These are phyloP conservation scores for Diaporthe humulicola DNA, from an alignment of 2,329 filamentous ascomycete species.

Conservation along the genomic window DNA sequence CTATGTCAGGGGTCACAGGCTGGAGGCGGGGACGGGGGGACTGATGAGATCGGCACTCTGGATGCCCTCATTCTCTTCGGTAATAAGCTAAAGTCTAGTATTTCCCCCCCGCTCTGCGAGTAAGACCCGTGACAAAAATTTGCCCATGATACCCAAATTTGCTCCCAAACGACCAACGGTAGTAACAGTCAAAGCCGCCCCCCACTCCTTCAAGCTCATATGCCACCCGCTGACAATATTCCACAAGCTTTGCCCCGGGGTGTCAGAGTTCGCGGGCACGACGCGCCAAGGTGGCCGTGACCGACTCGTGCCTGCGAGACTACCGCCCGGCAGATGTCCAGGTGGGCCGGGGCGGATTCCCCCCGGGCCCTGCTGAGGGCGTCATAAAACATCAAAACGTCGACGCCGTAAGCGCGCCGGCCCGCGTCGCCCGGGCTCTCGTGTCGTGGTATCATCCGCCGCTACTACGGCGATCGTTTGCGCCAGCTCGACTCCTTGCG, in stretches of 20 bases:
- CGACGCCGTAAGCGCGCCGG: slow-evolving; percentile 12
- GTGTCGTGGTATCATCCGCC: background rate
- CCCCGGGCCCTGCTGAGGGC: background rate
- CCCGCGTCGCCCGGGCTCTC: background rate
- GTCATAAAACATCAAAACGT: slow-evolving; percentile 14
- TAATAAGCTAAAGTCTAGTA: slow-evolving; percentile 22
- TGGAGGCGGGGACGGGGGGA: background rate
- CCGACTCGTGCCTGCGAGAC: slow-evolving; percentile 9
- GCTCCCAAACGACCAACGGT: background rate
- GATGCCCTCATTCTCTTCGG: slow-evolving; percentile 15
- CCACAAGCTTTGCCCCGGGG: background rate
- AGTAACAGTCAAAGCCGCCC: background rate
- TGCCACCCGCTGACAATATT: background rate
- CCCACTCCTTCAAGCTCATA: background rate
- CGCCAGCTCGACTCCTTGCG: background rate
- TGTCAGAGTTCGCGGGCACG: slow-evolving; percentile 3
- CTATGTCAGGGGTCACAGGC: background rate
- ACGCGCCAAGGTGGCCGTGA: slow-evolving; percentile 17
- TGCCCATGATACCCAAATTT: background rate
- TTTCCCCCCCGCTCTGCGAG: background rate
- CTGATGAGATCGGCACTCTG: background rate
- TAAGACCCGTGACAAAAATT: background rate
- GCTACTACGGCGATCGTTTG: background rate
- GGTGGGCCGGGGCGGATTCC: background rate
- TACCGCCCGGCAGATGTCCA: slow-evolving; percentile 5